Conservation (phyloP, 2,329 filamentous ascomycete genomes). For the Daldinia sp. region DNA sequence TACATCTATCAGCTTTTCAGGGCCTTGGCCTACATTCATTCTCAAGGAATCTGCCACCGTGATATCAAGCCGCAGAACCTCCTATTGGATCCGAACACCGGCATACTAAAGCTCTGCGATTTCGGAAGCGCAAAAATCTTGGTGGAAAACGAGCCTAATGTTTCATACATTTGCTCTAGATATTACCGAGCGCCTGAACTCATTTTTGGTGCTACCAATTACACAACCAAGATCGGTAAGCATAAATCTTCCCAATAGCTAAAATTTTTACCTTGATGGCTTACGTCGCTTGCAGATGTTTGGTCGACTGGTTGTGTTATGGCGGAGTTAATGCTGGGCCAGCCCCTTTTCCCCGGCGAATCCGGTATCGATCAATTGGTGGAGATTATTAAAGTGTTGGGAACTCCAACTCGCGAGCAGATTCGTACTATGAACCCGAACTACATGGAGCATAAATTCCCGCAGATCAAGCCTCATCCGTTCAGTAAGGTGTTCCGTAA, state of each 20-base stretch:
- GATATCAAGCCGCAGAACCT: slow-evolving; percentile 99
- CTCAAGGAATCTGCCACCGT: slow-evolving; percentile 97
- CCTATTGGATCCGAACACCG: slow-evolving; percentile 87
- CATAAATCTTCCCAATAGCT: slow-evolving; percentile 29
- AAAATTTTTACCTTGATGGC: background rate
- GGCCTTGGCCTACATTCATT: slow-evolving; percentile 98
- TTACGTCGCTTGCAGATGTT: slow-evolving; percentile 71
- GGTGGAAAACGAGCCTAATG: slow-evolving; percentile 98
- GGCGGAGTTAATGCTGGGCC: slow-evolving; percentile 98
- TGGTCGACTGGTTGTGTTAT: slow-evolving; percentile 99
- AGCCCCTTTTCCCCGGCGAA: slow-evolving; percentile 96
- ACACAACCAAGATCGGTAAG: slow-evolving; percentile 99
- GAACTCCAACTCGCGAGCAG: slow-evolving; percentile 95
- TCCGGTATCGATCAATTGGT: slow-evolving; percentile 98
- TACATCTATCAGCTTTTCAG: slow-evolving; percentile 99
- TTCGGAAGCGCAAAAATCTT: slow-evolving; percentile 99
- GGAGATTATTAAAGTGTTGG: slow-evolving; percentile 98
- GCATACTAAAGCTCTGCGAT: slow-evolving; percentile 96
- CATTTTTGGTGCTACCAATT: slow-evolving; percentile 99
- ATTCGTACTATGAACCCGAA: slow-evolving; percentile 99
- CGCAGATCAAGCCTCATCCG: slow-evolving; percentile 98
- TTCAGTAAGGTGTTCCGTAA: slow-evolving; percentile 99
- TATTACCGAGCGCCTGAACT: slow-evolving; percentile 98
- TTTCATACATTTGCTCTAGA: slow-evolving; percentile 98
- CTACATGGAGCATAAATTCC: slow-evolving; percentile 99